Evolutionary conservation across 305 asterid species (phyloP), one percentile per base, ranked within the genome.

Genomic region (Solanum hybrid): DNA sequence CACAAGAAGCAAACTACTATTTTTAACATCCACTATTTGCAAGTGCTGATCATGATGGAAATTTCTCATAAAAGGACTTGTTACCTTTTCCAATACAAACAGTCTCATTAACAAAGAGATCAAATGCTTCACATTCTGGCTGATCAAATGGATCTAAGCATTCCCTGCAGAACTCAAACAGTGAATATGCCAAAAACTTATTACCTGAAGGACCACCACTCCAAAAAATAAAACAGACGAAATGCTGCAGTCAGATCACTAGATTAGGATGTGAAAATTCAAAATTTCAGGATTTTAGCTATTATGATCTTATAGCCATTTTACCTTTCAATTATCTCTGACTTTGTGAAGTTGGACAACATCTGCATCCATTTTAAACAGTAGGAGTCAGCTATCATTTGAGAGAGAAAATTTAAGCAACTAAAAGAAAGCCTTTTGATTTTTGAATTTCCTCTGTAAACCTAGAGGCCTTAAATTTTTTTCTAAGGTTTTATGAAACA

Each of bases 91-190:
- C 99, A 71, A 95, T 90, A 90, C 98, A 97, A 40, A 94, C 91
- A 92, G 88, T 91, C 94, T 94, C 97, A 80, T 96, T 95, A 86
- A 97, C 97, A 91, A 97, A 97, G 87, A 97, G 84, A 91, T 96
- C 98, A 86, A 91, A 90, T 73, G 99, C 98, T 92, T 97, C 99
- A 88, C 97, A 94, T 93, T 97, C 99, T 66, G 99, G 99, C 86
- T 93, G 93, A 79, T 95, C 97, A 86, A 97, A 97, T 56, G 99
- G 99, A 91, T 96, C 98, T 94, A 94, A 88, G 87, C 96, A 97
- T 92, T 97, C 99, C 86, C 99, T 96, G 89, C 91, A 93, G 73
- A 87, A 89, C 88, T 82, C 64, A 87, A 72, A 46, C 60, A 88
- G 92, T 51, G 17, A 29, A 17, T 82, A 42, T 82, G 40, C 26